A percentile compares a stretch with the other conserved stretches of the same genome.
Evolutionary conservation across 768 basidiomycete genomes (phyloP).

Genomic region (Trametes sanguinea): DNA sequence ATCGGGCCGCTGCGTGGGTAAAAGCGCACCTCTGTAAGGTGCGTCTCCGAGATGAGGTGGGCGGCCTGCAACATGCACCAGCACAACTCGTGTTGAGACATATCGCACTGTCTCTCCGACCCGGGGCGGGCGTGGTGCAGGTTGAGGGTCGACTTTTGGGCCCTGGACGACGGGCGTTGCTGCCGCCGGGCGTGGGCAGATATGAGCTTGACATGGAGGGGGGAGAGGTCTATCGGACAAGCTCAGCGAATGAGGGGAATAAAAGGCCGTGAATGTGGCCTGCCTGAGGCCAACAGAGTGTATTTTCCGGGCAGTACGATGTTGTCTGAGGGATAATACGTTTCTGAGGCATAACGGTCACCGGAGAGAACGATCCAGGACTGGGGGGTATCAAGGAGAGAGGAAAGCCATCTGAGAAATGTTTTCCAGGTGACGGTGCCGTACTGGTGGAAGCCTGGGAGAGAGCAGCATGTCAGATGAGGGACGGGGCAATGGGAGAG

Average conservation of each 20-base stretch:
- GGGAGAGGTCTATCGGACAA: background rate
- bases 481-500: background rate
- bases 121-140: background rate
- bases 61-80: constrained; percentile 6
- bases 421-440: constrained; percentile 10
- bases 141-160: background rate
- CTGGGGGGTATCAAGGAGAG: constrained; percentile 4
- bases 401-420: constrained; percentile 11
- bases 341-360: constrained; percentile 8
- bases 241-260: background rate
- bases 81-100: background rate
- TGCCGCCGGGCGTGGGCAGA: constrained; percentile 6
- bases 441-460: constrained; percentile 15
- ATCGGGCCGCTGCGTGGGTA: background rate
- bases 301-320: constrained; percentile 15
- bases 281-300: constrained; percentile 11
- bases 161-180: background rate
- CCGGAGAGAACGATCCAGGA: constrained; percentile 10
- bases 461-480: background rate
- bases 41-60: background rate
- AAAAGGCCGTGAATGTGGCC: background rate
- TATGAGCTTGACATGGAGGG: constrained; percentile 6
- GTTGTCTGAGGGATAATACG: constrained; percentile 5
- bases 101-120: background rate
- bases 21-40: constrained; percentile 4